Evolutionary conservation across 352 stramenopile genomes (phyloP), one percentile per base, ranked within the genome.

Genomic region (Pythium chondricola): DNA sequence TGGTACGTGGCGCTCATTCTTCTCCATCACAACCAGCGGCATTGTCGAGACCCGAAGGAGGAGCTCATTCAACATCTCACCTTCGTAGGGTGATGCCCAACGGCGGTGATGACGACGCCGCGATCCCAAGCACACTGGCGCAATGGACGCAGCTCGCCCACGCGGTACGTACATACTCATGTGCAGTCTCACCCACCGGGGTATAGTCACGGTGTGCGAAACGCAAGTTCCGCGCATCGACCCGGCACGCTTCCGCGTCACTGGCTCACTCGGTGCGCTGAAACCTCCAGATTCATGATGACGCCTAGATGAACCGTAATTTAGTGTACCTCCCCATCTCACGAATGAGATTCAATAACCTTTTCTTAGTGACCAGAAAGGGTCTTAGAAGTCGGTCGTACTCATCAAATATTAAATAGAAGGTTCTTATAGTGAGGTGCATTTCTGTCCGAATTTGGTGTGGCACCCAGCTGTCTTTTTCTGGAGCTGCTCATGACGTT

Each of bases 131-230:
- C 11, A 71, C 79, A 17, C 38, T 88, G 38, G 48, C 67, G 41
- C 71, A 85, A 29, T 88, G 76, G 76, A 58, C 43, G 16, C 65
- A 71, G 40, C 43, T 88, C 17, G 63, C 76, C 13, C 58, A 69
- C n/a, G 76, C 73, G 59, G 76, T 88, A 70, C 52, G 74, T 78
- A 30, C 4, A 17, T 26, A 27, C 17, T 7, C 22, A 16, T 10
- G 26, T 31, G 11, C 31, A 2, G 8, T 24, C 24, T 13, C 22
- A 4, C 2, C 29, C 17, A 17, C 40, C 36, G 32, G 24, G n/a
- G 36, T 32, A 39, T 7, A 13, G 21, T 27, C 5, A 8, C 41
- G 6, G 9, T 11, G 5, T 17, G 25, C n/a, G 44, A 35, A 51
- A 44, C 47, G 47, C 47, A 54, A 32, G 47, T 33, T n/a, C n/a